Percentiles rank a stretch among this genome's conserved stretches.
phyloP scores from a whole-genome alignment of 306 rosid genomes.

The Vigna hirtella region DNA sequence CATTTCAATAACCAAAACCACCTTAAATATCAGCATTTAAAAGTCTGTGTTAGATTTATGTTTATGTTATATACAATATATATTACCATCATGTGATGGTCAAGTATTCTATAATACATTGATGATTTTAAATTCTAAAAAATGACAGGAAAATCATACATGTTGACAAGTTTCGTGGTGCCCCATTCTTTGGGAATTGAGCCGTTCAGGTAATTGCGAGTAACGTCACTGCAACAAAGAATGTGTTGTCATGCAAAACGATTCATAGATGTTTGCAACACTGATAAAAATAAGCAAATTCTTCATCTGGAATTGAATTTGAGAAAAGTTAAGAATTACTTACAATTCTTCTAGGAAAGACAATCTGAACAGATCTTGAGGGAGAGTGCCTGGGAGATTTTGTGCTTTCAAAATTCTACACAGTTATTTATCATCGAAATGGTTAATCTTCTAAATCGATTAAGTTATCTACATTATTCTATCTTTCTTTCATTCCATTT shows the following conservation, averaged over 20 bases:
- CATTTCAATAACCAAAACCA: neutral
- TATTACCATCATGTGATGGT: neutral
- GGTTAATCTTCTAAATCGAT: neutral
- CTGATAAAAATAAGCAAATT: neutral
- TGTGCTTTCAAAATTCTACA: constrained; percentile 53
- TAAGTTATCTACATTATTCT: too few species aligned
- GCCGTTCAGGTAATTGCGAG: constrained; percentile 67
- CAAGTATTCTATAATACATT: neutral
- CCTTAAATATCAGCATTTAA: neutral
- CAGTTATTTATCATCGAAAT: neutral
- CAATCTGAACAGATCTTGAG: constrained; percentile 51
- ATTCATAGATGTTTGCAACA: neutral
- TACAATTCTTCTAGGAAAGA: constrained; percentile 61
- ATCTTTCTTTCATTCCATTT: neutral
- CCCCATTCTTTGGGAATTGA: constrained; percentile 74
- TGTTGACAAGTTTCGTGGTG: constrained; percentile 45
- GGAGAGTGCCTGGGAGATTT: constrained; percentile 63
- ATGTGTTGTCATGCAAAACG: neutral
- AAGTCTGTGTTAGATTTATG: neutral
- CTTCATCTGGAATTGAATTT: neutral
- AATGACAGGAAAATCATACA: constrained; percentile 48
- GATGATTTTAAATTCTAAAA: neutral
- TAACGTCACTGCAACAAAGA: constrained; percentile 53
- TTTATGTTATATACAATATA: too few species aligned
- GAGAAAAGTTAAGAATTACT: constrained; percentile 20